Conservation (phyloP, 768 basidiomycete genomes). For the Tremella yokohamensis region DNA sequence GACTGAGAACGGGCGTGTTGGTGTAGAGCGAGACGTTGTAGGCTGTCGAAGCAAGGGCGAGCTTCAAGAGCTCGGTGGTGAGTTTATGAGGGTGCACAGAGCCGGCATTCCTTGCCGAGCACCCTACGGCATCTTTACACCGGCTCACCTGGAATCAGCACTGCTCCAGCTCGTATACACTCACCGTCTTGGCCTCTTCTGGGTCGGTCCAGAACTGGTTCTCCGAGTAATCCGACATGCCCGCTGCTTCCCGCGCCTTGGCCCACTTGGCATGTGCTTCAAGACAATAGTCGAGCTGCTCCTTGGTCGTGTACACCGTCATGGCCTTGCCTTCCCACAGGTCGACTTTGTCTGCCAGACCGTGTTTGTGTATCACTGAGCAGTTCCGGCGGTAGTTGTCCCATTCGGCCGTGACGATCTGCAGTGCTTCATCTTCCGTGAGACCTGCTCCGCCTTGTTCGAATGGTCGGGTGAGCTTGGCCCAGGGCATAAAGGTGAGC, state of each 20-base stretch:
- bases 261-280: neutral
- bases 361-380: constrained; percentile 30
- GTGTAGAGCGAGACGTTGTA: constrained; percentile 19
- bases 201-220: neutral
- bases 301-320: neutral
- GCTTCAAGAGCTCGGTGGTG: constrained; percentile 21
- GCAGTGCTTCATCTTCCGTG: constrained; percentile 27
- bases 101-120: constrained; percentile 13
- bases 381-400: constrained; percentile 30
- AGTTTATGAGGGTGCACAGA: constrained; percentile 37
- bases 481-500: constrained; percentile 18
- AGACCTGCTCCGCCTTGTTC: constrained; percentile 33
- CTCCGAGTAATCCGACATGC: neutral
- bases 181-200: neutral
- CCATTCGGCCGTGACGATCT: constrained; percentile 33
- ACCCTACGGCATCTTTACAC: too few species aligned
- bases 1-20: constrained; percentile 17
- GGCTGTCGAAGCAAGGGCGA: constrained; percentile 15
- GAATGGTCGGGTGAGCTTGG: constrained; percentile 19
- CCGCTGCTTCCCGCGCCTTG: neutral
- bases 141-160: too few species aligned
- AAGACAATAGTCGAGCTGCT: neutral
- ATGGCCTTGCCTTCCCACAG: constrained; percentile 32
- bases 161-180: neutral
- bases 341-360: constrained; percentile 22